Percentiles rank a stretch among this genome's conserved stretches.
Conservation (phyloP, 495 filamentous ascomycete species). For the Aspergillus homomorphus region DNA sequence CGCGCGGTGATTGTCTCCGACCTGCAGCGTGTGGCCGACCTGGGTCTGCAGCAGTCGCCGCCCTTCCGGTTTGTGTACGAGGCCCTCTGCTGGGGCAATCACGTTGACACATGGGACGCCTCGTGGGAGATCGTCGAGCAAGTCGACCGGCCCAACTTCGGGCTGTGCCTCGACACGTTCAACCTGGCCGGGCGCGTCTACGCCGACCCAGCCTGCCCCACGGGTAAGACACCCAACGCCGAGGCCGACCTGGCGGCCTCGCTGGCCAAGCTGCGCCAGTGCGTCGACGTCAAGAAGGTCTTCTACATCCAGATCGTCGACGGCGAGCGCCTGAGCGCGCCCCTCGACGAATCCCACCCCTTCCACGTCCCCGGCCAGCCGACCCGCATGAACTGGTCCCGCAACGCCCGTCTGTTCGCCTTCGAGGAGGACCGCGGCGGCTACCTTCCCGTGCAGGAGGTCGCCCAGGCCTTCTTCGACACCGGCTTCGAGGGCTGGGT, state of each 20-base stretch:
- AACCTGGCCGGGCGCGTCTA: constrained; percentile 75
- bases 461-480: constrained; percentile 59
- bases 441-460: constrained; percentile 64
- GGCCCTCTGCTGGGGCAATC: constrained; percentile 70
- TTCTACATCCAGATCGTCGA: constrained; percentile 82
- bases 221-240: constrained; percentile 55
- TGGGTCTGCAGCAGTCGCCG: constrained; percentile 52
- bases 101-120: constrained; percentile 69
- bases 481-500: constrained; percentile 73
- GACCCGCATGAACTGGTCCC: constrained; percentile 74
- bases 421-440: constrained; percentile 68
- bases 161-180: constrained; percentile 76
- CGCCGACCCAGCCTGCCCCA: constrained; percentile 59
- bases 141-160: constrained; percentile 71
- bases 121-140: constrained; percentile 64
- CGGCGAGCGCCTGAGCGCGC: constrained; percentile 59
- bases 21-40: constrained; percentile 61
- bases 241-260: constrained; percentile 56
- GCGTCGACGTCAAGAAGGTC: constrained; percentile 64
- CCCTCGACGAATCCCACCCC: constrained; percentile 59
- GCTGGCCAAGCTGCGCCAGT: constrained; percentile 51
- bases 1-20: constrained; percentile 59
- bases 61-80: constrained; percentile 75
- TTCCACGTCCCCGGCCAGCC: constrained; percentile 64
- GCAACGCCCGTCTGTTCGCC: constrained; percentile 74